A percentile compares a stretch with the other conserved stretches of the same genome.
Evolutionary conservation across 1,139 yeast species (phyloP).

Genomic region (Lodderomyces parapsilosis): DNA sequence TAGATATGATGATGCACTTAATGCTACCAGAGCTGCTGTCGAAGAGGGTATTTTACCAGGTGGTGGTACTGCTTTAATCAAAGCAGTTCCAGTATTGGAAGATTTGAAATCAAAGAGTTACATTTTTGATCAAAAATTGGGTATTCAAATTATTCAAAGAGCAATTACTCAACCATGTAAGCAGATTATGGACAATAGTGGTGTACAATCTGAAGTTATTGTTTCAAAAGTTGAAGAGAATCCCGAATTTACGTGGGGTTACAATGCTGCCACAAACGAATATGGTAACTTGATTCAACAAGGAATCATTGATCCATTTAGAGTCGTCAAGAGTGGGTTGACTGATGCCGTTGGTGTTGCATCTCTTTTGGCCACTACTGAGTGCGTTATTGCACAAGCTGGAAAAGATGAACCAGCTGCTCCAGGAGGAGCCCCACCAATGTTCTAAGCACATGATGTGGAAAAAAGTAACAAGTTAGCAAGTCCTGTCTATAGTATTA

Average conservation of each 20-base stretch:
- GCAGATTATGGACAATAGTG: conserved; percentile 96
- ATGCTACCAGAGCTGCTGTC: conserved; percentile 99
- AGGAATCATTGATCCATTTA: conserved; percentile 99
- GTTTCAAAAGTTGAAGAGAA: conserved; percentile 94
- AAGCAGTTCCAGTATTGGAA: conserved; percentile 85
- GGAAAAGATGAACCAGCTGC: conserved; percentile 85
- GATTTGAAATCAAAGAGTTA: conserved; percentile 64
- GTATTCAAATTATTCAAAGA: conserved; percentile 92
- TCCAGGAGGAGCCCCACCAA: conserved; percentile 53
- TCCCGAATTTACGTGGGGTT: conserved; percentile 86
- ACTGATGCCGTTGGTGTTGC: conserved; percentile 99
- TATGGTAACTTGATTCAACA: conserved; percentile 95
- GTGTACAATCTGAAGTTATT: conserved; percentile 97
- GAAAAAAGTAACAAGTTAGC: not conserved
- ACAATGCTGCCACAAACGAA: conserved; percentile 90
- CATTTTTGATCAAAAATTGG: conserved; percentile 97
- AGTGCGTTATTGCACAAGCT: conserved; percentile 97
- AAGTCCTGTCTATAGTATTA: conserved; percentile 1
- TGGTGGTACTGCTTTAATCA: conserved; percentile 98
- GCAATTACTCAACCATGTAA: conserved; percentile 98
- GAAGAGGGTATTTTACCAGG: conserved; percentile 99
- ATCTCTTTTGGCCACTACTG: conserved; percentile 95
- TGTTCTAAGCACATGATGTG: conserved; percentile 15
- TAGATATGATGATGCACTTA: conserved; percentile 97
- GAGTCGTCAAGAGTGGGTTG: conserved; percentile 96